Conservation (phyloP, 768 basidiomycete species). For the Termitomyces sp. region DNA sequence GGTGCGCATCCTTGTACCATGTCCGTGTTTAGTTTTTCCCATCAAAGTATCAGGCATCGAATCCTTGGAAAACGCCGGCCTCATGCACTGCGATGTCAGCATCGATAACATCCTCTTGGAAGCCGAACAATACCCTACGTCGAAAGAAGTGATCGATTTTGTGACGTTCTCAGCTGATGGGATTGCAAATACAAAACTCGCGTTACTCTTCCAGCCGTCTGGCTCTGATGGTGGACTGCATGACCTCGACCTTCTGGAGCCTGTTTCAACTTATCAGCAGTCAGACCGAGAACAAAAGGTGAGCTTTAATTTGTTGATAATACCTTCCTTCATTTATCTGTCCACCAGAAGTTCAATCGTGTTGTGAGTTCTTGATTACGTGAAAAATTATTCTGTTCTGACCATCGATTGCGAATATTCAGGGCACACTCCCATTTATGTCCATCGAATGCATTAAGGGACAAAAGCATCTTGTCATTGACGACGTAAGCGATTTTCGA, state of each 20-base stretch:
- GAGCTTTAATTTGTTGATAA: neutral
- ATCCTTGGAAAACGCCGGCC: too few relatives aligned
- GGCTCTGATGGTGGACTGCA: neutral
- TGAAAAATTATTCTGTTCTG: neutral
- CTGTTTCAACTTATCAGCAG: neutral
- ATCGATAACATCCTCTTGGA: neutral
- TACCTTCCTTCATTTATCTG: neutral
- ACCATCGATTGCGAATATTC: neutral
- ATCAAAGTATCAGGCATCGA: too few relatives aligned
- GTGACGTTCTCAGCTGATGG: neutral
- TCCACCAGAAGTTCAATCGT: neutral
- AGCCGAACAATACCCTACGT: neutral
- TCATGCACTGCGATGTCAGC: too few relatives aligned
- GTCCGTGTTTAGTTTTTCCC: too few relatives aligned
- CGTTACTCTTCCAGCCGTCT: neutral
- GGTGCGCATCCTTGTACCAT: too few relatives aligned
- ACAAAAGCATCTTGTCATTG: neutral
- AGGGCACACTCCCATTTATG: neutral
- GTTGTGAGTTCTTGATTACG: neutral
- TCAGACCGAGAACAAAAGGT: neutral
- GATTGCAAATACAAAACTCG: neutral
- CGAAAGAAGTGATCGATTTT: neutral
- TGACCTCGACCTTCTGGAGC: neutral
- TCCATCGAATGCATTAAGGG: neutral
- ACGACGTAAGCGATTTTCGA: neutral